Evolutionary conservation across 768 basidiomycete species (phyloP).

Genomic region (Exidia glandulosa): DNA sequence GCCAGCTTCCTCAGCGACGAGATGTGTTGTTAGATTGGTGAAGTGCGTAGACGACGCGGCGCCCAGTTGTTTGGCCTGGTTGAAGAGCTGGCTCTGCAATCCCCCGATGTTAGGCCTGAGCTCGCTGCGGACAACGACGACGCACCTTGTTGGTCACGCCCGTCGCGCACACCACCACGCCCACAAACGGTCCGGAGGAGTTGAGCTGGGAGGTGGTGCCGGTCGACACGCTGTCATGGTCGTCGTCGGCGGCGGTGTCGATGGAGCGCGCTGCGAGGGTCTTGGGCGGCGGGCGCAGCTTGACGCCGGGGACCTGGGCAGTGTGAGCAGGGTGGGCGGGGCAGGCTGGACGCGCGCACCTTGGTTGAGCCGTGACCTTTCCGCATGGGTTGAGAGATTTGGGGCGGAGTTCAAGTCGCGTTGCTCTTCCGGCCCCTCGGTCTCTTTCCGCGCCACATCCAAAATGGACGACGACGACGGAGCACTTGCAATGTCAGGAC

Average conservation of each 20-base stretch:
- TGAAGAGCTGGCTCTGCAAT: constrained; percentile 61
- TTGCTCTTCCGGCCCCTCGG: too few relatives aligned
- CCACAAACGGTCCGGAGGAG: constrained; percentile 42
- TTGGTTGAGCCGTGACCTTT: constrained; percentile 5
- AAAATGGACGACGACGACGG: constrained; percentile 1
- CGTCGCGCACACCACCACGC: constrained; percentile 60
- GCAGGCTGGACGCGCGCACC: background rate
- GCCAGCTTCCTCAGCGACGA: constrained; percentile 71
- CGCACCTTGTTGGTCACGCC: constrained; percentile 71
- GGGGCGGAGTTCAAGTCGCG: background rate
- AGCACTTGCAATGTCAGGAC: background rate
- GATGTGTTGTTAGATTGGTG: constrained; percentile 80
- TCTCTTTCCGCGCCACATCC: too few relatives aligned
- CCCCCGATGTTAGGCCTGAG: background rate
- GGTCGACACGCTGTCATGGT: background rate
- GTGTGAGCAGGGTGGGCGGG: background rate
- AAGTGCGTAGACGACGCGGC: constrained; percentile 58
- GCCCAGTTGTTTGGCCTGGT: constrained; percentile 72
- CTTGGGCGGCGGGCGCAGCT: constrained; percentile 53
- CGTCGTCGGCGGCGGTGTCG: background rate
- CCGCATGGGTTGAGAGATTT: background rate
- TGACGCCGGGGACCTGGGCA: constrained; percentile 68
- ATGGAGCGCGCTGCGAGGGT: constrained; percentile 18
- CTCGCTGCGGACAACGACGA: background rate
- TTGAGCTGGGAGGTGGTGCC: background rate